phyloP scores from a whole-genome alignment of 306 rosid genomes.

The Hippophae rhamnoides region DNA sequence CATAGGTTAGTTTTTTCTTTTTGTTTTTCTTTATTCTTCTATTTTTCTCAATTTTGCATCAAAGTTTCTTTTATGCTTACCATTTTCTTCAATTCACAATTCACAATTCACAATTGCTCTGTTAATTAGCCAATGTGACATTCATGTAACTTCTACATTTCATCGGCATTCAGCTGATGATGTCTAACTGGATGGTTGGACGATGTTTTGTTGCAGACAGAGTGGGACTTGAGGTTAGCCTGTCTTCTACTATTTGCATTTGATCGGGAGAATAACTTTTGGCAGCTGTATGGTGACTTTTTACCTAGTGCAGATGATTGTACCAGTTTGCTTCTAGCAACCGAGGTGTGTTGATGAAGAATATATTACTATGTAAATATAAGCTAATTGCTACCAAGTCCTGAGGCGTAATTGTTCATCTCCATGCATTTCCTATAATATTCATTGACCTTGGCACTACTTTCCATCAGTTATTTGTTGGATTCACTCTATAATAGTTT shows the following conservation, averaged over 20 bases:
- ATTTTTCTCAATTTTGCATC: neutral
- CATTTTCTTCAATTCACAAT: too few relatives aligned
- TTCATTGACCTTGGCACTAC: too few relatives aligned
- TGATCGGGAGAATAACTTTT: slow-evolving; percentile 75
- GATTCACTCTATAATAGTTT: too few relatives aligned
- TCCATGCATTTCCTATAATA: too few relatives aligned
- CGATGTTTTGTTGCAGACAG: slow-evolving; percentile 71
- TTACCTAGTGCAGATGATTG: slow-evolving; percentile 82
- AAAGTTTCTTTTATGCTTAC: neutral
- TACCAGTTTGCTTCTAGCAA: slow-evolving; percentile 81
- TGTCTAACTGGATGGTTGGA: slow-evolving; percentile 21
- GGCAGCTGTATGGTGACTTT: slow-evolving; percentile 90
- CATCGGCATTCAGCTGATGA: slow-evolving; percentile 3
- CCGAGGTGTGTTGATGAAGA: slow-evolving; percentile 47
- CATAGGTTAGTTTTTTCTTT: too few relatives aligned
- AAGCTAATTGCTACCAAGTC: neutral
- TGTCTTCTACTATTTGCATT: slow-evolving; percentile 77
- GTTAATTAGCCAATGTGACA: too few relatives aligned
- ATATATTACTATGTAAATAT: neutral
- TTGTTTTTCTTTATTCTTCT: neutral
- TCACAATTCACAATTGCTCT: too few relatives aligned
- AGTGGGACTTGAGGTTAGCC: slow-evolving; percentile 92
- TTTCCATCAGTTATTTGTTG: too few relatives aligned
- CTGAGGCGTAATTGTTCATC: too few relatives aligned
- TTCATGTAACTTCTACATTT: neutral